Conservation (phyloP, 2,329 filamentous ascomycete genomes). For the Sporothrix schenckii region DNA sequence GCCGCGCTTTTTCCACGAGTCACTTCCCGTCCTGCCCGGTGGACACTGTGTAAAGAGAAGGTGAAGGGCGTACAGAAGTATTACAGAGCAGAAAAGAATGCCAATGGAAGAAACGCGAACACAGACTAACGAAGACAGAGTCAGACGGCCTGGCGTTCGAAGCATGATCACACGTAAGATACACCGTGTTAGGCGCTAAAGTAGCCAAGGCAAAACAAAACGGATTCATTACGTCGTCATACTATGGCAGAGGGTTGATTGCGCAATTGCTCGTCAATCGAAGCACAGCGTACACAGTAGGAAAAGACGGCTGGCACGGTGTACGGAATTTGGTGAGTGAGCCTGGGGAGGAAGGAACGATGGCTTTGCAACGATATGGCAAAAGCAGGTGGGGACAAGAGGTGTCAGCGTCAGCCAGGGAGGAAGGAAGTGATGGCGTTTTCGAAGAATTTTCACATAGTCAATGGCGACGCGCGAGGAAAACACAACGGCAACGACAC, state of each 20-base stretch:
- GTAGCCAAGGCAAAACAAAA: not conserved
- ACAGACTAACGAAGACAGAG: not conserved
- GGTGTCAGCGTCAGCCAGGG: constrained; percentile 15
- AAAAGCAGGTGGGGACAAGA: constrained; percentile 7
- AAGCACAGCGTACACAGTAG: constrained; percentile 4
- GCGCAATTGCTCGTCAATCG: not conserved
- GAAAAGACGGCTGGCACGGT: not conserved
- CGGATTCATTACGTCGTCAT: not conserved
- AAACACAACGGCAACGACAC: not conserved
- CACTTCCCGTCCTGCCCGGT: constrained; percentile 7
- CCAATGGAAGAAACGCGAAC: not conserved
- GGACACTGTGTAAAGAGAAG: constrained; percentile 17
- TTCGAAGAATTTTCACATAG: constrained; percentile 5
- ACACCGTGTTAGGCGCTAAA: constrained; percentile 12
- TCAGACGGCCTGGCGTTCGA: not conserved
- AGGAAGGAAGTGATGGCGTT: not conserved
- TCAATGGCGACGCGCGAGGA: not conserved
- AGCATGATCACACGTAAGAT: constrained; percentile 18
- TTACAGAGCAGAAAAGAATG: not conserved
- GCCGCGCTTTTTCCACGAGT: constrained; percentile 16
- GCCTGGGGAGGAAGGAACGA: not conserved
- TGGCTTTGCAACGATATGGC: not conserved
- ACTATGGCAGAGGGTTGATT: constrained; percentile 15
- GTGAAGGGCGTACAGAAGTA: not conserved
- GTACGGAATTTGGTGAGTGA: not conserved